Base-by-base conservation (phyloP, 345 rosid species). In the Lagerstroemia speciosa region DNA sequence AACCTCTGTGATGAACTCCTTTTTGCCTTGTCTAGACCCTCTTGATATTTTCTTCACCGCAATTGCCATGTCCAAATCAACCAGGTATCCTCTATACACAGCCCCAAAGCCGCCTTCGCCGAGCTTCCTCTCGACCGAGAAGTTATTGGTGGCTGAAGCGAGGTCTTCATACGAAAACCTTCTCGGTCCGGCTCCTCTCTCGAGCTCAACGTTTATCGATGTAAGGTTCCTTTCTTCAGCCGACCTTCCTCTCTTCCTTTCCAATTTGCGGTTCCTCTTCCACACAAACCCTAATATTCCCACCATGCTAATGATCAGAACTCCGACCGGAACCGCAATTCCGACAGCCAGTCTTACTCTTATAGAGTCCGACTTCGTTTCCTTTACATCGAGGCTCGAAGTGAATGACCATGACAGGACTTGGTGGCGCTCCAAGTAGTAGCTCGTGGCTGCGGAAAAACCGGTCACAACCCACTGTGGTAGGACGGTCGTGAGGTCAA, bases 91-190 rank as follows among this genome's bases (percentile, higher is more conserved):
- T 69, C 52, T 79, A 61, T 83, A 87, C 48, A 87, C 88, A 14
- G 75, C 77, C 52, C 88, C 84, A 8, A 83, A 85, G 2, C 92
- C 89, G 40, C 89, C 92, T 78, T 81, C 82, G 1, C 88, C 88
- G n/a, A 85, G 72, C 82, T 85, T 85, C 70, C 86, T 78, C 19
- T 82, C 78, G 2, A 62, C 71, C 1, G 85, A 71, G 72, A 87
- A 87, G 48, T 74, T 79, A 71, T 73, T 80, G 6, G 96, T 83
- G 6, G 90, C 84, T 0, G 79, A 72, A 9, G 71, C 81, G 31
- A 81, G 87, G 15, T 80, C 85, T 3, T 30, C 52, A 14, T 78
- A 85, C 22, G 81, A 73, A 68, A 86, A 85, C 74, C 74, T 85
- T 64, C 78, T 80, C 1, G 88, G 92, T 24, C 89, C 84, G 12